Conservation (phyloP, 768 basidiomycete genomes). For the Rhodosporidiobolus odoratus region DNA sequence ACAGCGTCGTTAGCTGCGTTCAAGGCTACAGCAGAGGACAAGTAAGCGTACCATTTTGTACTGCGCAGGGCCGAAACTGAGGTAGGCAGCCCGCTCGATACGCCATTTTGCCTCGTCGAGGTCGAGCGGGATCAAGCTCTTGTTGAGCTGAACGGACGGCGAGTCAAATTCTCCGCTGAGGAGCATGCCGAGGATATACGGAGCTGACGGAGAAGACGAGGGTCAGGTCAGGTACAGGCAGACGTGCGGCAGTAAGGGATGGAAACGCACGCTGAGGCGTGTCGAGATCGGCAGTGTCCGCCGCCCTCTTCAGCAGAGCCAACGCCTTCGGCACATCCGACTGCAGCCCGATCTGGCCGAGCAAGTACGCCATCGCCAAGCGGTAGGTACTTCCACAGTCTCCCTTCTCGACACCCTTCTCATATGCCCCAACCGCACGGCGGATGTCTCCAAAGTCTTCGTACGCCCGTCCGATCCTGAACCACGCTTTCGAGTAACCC, state of each 20-base stretch:
- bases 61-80: conserved; percentile 72
- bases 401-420: conserved; percentile 66
- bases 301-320: conserved; percentile 69
- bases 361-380: conserved; percentile 84
- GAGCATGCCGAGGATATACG: conserved; percentile 77
- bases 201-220: conserved; percentile 1
- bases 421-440: conserved; percentile 78
- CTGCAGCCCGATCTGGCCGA: conserved; percentile 73
- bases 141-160: conserved; percentile 54
- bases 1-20: background rate
- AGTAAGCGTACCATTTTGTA: conserved; percentile 60
- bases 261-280: conserved; percentile 68
- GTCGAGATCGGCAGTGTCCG: conserved; percentile 65
- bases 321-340: conserved; percentile 58
- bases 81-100: conserved; percentile 74
- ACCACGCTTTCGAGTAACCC: conserved; percentile 80
- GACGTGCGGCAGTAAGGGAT: conserved; percentile 8
- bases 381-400: conserved; percentile 80
- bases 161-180: conserved; percentile 78
- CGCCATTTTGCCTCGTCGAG: conserved; percentile 64
- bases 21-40: too few relatives aligned
- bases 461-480: conserved; percentile 82
- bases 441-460: conserved; percentile 69
- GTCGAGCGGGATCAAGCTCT: conserved; percentile 49
- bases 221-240: background rate